Base-by-base conservation (phyloP, 192 early-diverging fungal genomes). In the Coemansia sp. region DNA sequence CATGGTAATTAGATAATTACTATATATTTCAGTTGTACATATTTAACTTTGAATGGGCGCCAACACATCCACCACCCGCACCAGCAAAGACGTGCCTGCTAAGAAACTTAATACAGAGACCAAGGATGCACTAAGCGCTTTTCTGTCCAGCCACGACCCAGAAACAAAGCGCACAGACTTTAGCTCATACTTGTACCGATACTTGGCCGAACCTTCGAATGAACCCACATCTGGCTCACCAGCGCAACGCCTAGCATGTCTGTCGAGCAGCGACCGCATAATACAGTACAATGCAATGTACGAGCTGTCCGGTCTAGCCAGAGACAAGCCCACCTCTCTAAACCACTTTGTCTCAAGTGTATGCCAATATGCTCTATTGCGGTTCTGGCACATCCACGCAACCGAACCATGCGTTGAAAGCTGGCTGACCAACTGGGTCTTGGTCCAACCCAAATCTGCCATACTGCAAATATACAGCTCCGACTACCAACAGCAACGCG, bases 371-470 rank as follows among this genome's bases (percentile, higher is more conserved):
- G 71, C 51, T 19, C 23, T 74, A 1, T 10, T 35, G 18, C 55
- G 35, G 24, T 68, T 64, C 29, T 74, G 71, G 71, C 13, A 57
- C 19, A 8, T 18, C 16, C 23, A 57, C 2, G 1, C 32, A 39
- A 16, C 4, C 37, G 51, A 19, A 18, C 5, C 1, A 48, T 16
- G 9, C 13, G 12, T 22, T 6, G 58, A 50, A 12, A 1, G n/a
- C 10, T 73, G 64, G 70, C 22, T 63, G 23, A 60, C 57, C 11
- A 39, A 59, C 5, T 66, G 71, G 71, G 43, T 63, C 2, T 11
- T 68, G 39, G 29, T 45, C 0, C n/a, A 19, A 20, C 51, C 66
- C 22, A 51, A 52, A 18, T 39, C 59, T 27, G 41, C 53, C 6
- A 23, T 64, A 18, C 6, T 45, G 53, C 62, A 45, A 10, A 22